Conservation (phyloP, 2,329 filamentous ascomycete species). For the Aspergillus chevalieri region DNA sequence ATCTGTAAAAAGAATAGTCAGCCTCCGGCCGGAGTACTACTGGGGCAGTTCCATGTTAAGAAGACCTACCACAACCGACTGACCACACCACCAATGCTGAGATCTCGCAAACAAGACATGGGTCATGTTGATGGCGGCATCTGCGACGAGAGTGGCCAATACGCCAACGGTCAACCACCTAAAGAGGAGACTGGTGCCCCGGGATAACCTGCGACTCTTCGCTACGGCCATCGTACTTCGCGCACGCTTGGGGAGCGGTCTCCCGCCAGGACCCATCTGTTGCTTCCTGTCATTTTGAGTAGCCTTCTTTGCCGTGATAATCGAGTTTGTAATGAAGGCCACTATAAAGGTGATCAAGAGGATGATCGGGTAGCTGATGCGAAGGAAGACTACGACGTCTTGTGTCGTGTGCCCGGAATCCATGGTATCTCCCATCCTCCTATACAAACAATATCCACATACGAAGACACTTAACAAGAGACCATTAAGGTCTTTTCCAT, state of each 20-base stretch:
- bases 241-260: constrained; percentile 68
- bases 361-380: constrained; percentile 58
- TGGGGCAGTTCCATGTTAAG: neutral
- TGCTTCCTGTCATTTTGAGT: constrained; percentile 42
- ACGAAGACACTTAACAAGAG: constrained; percentile 11
- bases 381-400: constrained; percentile 42
- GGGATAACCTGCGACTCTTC: constrained; percentile 55
- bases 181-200: constrained; percentile 65
- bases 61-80: constrained; percentile 63
- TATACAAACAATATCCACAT: constrained; percentile 5
- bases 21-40: neutral
- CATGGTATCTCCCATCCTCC: constrained; percentile 23
- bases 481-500: constrained; percentile 28
- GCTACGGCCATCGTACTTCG: constrained; percentile 45
- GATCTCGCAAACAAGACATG: constrained; percentile 64
- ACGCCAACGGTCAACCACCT: constrained; percentile 66
- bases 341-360: constrained; percentile 59
- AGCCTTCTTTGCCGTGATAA: constrained; percentile 48
- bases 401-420: constrained; percentile 36
- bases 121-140: constrained; percentile 64
- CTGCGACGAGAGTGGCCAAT: constrained; percentile 68
- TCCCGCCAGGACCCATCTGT: constrained; percentile 74
- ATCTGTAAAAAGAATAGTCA: constrained; percentile 50
- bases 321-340: constrained; percentile 57
- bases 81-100: constrained; percentile 74